These are phyloP conservation scores for Babesia bovis DNA, from an alignment of 169 alveolate genomes.

Conservation along the genomic window DNA sequence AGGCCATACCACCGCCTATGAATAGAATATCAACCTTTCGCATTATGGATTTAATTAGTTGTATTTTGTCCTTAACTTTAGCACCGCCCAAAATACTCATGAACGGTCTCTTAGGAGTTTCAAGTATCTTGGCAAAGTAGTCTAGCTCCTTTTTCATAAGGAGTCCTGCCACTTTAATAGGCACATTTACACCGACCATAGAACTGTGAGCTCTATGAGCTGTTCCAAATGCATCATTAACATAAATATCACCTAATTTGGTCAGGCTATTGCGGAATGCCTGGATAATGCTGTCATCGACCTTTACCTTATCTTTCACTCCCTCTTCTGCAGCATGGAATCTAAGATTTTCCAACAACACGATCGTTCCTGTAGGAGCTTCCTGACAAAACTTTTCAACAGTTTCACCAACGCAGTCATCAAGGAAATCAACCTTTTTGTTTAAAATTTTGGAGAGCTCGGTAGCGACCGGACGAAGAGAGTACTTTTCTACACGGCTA, in stretches of 20 bases:
- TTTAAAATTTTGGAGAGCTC: slow-evolving; percentile 82
- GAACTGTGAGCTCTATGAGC: slow-evolving; percentile 98
- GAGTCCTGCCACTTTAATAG: slow-evolving; percentile 92
- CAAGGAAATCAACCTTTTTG: slow-evolving; percentile 85
- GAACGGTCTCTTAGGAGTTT: slow-evolving; percentile 92
- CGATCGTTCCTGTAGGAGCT: slow-evolving; percentile 87
- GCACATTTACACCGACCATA: slow-evolving; percentile 91
- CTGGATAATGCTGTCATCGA: slow-evolving; percentile 75
- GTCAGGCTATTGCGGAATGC: slow-evolving; percentile 90
- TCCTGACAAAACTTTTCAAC: slow-evolving; percentile 84
- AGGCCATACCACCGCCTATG: slow-evolving; percentile 99
- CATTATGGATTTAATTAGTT: slow-evolving; percentile 89
- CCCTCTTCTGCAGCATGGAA: slow-evolving; percentile 98
- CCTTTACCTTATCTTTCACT: slow-evolving; percentile 82
- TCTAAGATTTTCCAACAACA: slow-evolving; percentile 94
- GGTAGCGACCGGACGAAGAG: slow-evolving; percentile 91
- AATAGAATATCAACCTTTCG: slow-evolving; percentile 93
- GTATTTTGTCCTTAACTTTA: slow-evolving; percentile 96
- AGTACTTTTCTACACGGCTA: slow-evolving; percentile 80
- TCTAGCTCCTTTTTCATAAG: slow-evolving; percentile 93
- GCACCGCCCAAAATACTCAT: slow-evolving; percentile 98
- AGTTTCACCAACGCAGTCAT: slow-evolving; percentile 93
- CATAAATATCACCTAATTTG: slow-evolving; percentile 91
- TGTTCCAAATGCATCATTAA: slow-evolving; percentile 98
- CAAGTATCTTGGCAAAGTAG: slow-evolving; percentile 93